Evolutionary conservation across 192 early-diverging fungal genomes (phyloP), one percentile per base, ranked within the genome.

Genomic region (Geranomyces variabilis): DNA sequence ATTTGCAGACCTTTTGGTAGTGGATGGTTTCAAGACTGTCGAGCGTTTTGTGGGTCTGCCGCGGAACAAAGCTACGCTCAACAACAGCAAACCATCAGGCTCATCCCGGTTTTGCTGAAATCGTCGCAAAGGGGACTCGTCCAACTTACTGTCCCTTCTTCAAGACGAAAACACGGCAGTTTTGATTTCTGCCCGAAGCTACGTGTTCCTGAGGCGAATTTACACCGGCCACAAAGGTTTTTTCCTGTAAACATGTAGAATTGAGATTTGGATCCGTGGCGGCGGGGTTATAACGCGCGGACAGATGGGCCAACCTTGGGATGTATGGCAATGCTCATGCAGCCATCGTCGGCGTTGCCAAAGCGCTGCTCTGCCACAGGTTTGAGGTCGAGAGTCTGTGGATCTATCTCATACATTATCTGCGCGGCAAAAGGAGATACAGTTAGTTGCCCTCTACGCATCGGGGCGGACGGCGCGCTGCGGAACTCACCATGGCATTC

Each of bases 291-390:
- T 41, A 41, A 3, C 36, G 36, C 36, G 36, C 10, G 48, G 15
- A 56, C 65, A 41, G 10, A 41, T 41, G 10, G 10, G 68, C 51
- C 24, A 53, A 53, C 93, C 79, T 79, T 87, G 62, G 94, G 93
- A 82, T 94, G 91, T 10, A 89, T 79, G 55, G 88, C 85, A 7
- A 97, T 70, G 55, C 89, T 88, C 83, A 91, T 92, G 33, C 93
- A 92, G 4, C 92, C 90, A 81, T 97, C 95, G 61, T 95, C 93
- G 7, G 88, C 83, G 72, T 66, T 71, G 41, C 53, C 46, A 67
- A 85, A 80, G 31, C 59, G 57, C 48, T 80, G 74, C 36, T 75
- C 75, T 21, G 77, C 68, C 1, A 78, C 61, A 8, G 33, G 57
- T 28, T 36, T 48, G 31, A 81, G 45, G 13, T 75, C 72, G 30